Conservation (phyloP, 2,329 filamentous ascomycete species). For the Aspergillus floridensis region DNA sequence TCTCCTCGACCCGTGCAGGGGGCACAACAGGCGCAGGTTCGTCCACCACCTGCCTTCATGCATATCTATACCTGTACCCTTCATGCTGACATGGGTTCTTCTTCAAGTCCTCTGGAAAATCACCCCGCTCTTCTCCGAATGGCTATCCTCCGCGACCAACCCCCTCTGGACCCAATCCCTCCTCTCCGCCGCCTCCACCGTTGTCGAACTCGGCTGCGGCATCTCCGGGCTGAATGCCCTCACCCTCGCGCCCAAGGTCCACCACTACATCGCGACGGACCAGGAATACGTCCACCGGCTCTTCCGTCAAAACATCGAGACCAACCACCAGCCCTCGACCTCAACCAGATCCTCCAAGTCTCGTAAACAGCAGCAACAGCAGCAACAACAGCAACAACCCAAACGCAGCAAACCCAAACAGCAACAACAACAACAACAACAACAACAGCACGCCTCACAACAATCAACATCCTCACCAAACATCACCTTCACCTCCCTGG, state of each 20-base stretch:
- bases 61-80: no score
- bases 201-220: slow-evolving; percentile 86
- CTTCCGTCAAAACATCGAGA: slow-evolving; percentile 70
- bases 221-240: slow-evolving; percentile 78
- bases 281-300: slow-evolving; percentile 79
- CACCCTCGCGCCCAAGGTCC: slow-evolving; percentile 60
- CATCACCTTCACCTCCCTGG: slow-evolving; percentile 62
- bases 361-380: neutral
- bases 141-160: slow-evolving; percentile 64
- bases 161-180: slow-evolving; percentile 58
- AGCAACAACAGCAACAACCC: neutral
- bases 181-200: slow-evolving; percentile 54
- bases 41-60: slow-evolving; percentile 7
- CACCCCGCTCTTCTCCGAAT: slow-evolving; percentile 76
- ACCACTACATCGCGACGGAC: slow-evolving; percentile 76
- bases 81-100: neutral
- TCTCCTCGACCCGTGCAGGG: slow-evolving; percentile 70
- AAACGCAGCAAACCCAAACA: slow-evolving; percentile 8
- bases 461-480: slow-evolving; percentile 25
- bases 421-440: neutral
- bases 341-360: neutral
- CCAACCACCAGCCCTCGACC: slow-evolving; percentile 24
- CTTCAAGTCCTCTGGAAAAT: slow-evolving; percentile 81
- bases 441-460: neutral
- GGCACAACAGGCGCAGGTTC: slow-evolving; percentile 71